Conservation (phyloP, 306 rosid genomes). For the Pterocarpus macrocarpus region DNA sequence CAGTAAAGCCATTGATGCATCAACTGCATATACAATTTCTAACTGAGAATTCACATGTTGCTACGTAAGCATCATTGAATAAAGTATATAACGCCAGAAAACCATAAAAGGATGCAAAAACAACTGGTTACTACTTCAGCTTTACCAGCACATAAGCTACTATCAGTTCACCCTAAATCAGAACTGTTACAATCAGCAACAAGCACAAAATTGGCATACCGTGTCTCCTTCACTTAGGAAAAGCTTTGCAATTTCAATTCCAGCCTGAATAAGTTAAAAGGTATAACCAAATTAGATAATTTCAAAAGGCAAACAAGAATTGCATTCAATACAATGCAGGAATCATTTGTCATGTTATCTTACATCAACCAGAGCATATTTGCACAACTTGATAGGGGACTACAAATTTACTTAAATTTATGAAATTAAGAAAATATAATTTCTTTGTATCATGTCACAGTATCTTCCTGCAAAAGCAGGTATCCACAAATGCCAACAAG, state of each 20-base stretch:
- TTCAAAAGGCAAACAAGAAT: conserved; percentile 16
- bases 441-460: conserved; percentile 15
- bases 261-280: conserved; percentile 75
- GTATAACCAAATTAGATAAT: conserved; percentile 42
- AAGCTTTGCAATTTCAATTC: conserved; percentile 92
- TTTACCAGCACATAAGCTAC: neutral
- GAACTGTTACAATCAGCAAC: conserved; percentile 35
- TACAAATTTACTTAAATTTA: conserved; percentile 19
- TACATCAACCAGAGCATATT: conserved; percentile 28
- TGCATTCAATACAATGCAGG: conserved; percentile 32
- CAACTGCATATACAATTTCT: neutral
- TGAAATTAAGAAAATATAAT: neutral
- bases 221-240: conserved; percentile 84
- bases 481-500: neutral
- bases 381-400: conserved; percentile 15
- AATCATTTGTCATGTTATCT: conserved; percentile 37
- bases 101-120: conserved; percentile 3
- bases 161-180: conserved; percentile 22
- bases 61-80: neutral
- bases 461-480: neutral
- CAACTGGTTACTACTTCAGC: conserved; percentile 14
- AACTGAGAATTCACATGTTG: neutral
- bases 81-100: neutral
- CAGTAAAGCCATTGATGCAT: neutral
- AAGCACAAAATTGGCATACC: conserved; percentile 57